Percentiles rank a stretch among this genome's conserved stretches.
Evolutionary conservation across 495 filamentous ascomycete genomes (phyloP).

Genomic region (Bacidia rubella): DNA sequence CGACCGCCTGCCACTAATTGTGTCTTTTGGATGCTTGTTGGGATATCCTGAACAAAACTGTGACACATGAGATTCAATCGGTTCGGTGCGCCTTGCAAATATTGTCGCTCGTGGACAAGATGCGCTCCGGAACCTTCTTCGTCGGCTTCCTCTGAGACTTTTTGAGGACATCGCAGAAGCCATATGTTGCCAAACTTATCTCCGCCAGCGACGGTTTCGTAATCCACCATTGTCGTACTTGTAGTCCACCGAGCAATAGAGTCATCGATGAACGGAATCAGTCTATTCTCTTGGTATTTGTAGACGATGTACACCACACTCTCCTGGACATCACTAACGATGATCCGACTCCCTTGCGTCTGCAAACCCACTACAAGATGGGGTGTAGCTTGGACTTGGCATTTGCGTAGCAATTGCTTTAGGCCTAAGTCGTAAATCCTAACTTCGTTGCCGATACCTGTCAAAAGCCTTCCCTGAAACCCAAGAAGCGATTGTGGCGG

Average conservation of each 20-base stretch:
- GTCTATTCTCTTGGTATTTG: conserved; percentile 76
- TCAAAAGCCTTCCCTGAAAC: conserved; percentile 83
- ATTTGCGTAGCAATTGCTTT: conserved; percentile 80
- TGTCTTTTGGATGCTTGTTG: conserved; percentile 78
- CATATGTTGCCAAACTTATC: conserved; percentile 97
- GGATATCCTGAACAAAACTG: conserved; percentile 83
- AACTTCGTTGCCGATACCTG: conserved; percentile 69
- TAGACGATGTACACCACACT: conserved; percentile 85
- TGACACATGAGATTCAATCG: conserved; percentile 73
- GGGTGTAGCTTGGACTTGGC: conserved; percentile 64
- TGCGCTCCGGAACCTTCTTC: conserved; percentile 86
- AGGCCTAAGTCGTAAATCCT: conserved; percentile 85
- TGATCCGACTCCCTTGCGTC: conserved; percentile 82
- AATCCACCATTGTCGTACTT: conserved; percentile 84
- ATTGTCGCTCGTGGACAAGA: conserved; percentile 72
- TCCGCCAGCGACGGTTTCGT: conserved; percentile 87
- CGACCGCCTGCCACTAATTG: conserved; percentile 82
- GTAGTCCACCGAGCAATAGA: conserved; percentile 79
- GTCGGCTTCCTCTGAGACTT: conserved; percentile 76
- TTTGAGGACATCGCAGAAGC: conserved; percentile 76
- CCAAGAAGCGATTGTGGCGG: conserved; percentile 77
- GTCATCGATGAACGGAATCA: conserved; percentile 90
- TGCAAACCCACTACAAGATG: conserved; percentile 76
- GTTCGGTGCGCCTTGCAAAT: conserved; percentile 79
- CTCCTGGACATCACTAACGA: conserved; percentile 84